Conservation (phyloP, 106 monocot genomes). For the Dendrobium huoshanense region DNA sequence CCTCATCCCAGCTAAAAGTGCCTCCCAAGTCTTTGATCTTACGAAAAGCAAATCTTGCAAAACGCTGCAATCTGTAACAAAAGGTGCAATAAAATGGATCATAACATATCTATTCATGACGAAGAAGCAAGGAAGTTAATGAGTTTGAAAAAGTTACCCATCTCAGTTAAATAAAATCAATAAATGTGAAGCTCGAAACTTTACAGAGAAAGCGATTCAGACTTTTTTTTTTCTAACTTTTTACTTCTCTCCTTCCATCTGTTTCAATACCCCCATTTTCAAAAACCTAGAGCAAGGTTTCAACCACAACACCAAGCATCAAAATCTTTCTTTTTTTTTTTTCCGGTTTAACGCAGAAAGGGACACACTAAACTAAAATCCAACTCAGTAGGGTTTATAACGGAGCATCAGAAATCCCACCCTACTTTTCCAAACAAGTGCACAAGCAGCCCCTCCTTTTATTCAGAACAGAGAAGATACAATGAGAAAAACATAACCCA, state of each 20-base stretch:
- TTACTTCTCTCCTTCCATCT: background rate
- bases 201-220: background rate
- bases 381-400: background rate
- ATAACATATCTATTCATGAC: background rate
- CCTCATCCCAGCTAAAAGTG: conserved; percentile 5
- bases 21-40: background rate
- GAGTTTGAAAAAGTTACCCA: background rate
- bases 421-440: background rate
- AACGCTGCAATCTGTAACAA: background rate
- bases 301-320: background rate
- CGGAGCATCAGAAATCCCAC: background rate
- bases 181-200: background rate
- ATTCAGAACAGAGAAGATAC: no score
- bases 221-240: background rate
- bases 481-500: no score
- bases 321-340: no score
- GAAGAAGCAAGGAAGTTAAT: background rate
- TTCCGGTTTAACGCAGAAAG: background rate
- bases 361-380: background rate
- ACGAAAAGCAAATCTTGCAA: background rate
- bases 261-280: background rate
- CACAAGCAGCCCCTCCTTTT: background rate
- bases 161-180: background rate
- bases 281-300: background rate
- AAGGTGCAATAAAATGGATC: background rate